Base-by-base conservation (phyloP, 2,329 filamentous ascomycete species). In the Scleromitrula shiraiana region DNA sequence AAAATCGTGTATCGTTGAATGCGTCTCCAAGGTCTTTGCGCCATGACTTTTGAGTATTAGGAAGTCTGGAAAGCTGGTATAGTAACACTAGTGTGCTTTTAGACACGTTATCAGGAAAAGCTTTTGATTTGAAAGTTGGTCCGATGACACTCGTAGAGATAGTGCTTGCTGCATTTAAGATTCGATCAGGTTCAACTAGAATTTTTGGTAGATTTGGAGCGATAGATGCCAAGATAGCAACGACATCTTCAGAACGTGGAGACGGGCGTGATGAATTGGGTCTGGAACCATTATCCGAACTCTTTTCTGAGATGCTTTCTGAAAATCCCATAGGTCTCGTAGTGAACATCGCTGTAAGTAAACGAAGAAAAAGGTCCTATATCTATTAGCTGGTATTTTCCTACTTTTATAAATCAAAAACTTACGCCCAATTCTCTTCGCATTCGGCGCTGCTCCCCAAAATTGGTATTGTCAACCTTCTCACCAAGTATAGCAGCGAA, bases 381-480 rank as follows among this genome's bases (percentile, higher is more conserved):
- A 32, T 27, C 7, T 20, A 9, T 49, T 32, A 49, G 40, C 14
- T 30, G 14, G 6, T 22, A 42, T 36, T 29, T 20, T 19, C 3
- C 40, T 35, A 17, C 10, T 4, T 9, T 24, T 49, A 35, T 10
- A 15, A 14, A 5, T 38, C 15, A 12, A 22, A 12, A 23, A 76
- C 85, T 67, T 73, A 91, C 88, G 20, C 87, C 87, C 15, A 97
- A 72, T 51, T 97, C 91, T 63, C 85, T 80, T 52, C 90, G 80
- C 88, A 96, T 95, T 65, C 85, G 89, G 43, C 82, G 78, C 67
- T 96, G 88, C 68, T 97, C 91, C 27, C 91, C 91, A 67, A 96
- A 97, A 59, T 90, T 96, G 10, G 91, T 98, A 59, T 98, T 96
- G 65, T 96, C 90, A 41, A 97, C 85, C 70, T 98, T 98, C 63